A percentile compares a stretch with the other conserved stretches of the same genome.
Evolutionary conservation across 2,329 filamentous ascomycete species (phyloP).

Genomic region (Bimuria novae-zelandiae): DNA sequence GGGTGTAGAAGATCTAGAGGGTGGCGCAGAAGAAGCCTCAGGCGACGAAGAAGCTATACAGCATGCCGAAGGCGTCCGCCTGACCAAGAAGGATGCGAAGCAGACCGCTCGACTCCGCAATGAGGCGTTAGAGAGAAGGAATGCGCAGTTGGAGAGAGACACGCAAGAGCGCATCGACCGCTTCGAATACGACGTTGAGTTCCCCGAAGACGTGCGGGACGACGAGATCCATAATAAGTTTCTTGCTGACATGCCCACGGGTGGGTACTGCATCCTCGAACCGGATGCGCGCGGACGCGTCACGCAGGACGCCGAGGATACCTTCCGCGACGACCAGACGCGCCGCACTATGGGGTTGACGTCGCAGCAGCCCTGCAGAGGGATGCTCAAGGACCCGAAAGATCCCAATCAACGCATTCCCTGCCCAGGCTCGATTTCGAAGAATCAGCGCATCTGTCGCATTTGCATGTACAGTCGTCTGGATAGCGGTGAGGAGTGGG

Average conservation of each 20-base stretch:
- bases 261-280: not conserved
- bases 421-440: not conserved
- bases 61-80: no score
- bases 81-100: not conserved
- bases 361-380: not conserved
- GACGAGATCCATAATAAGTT: not conserved
- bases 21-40: not conserved
- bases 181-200: not conserved
- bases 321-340: not conserved
- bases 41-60: no score
- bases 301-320: not conserved
- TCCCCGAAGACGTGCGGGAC: not conserved
- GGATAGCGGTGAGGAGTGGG: not conserved
- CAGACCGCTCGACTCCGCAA: not conserved
- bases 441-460: not conserved
- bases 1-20: not conserved
- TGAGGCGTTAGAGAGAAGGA: not conserved
- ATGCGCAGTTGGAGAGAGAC: not conserved
- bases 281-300: not conserved
- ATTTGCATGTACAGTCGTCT: not conserved
- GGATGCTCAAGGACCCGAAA: not conserved
- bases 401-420: not conserved
- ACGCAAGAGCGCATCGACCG: not conserved
- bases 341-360: not conserved
- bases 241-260: not conserved